A percentile compares a stretch with the other conserved stretches of the same genome.
Conservation (phyloP, 2,329 filamentous ascomycete species). For the Thermothelomyces thermophilus region DNA sequence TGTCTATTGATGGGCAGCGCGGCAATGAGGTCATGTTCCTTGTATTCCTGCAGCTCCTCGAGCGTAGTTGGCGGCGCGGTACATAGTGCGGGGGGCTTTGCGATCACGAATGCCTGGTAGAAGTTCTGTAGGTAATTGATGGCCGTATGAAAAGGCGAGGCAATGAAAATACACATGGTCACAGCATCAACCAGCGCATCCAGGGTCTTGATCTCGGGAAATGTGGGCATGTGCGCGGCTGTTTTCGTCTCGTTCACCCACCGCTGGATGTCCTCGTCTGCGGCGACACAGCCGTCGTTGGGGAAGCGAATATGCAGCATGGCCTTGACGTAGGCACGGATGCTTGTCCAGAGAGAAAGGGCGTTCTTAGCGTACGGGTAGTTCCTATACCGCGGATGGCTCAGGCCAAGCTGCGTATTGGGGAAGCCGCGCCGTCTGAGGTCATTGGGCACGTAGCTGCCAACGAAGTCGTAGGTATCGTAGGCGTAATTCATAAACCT, state of each 20-base stretch:
- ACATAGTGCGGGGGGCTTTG: conserved; percentile 38
- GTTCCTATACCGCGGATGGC: conserved; percentile 37
- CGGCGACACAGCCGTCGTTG: conserved; percentile 28
- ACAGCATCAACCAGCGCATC: conserved; percentile 38
- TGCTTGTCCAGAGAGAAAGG: conserved; percentile 37
- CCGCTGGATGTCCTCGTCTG: conserved; percentile 30
- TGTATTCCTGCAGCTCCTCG: conserved; percentile 28
- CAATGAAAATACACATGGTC: conserved; percentile 48
- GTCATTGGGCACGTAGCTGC: conserved; percentile 41
- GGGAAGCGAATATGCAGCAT: conserved; percentile 34
- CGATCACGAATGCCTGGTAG: conserved; percentile 42
- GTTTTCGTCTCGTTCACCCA: conserved; percentile 38
- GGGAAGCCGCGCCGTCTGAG: conserved; percentile 39
- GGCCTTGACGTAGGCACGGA: conserved; percentile 36
- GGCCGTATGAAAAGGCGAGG: conserved; percentile 43
- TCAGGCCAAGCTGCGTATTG: conserved; percentile 27
- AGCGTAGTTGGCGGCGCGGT: conserved; percentile 29
- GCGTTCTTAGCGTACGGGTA: conserved; percentile 44
- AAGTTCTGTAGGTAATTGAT: conserved; percentile 48
- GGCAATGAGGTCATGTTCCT: conserved; percentile 31
- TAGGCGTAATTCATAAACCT: conserved; percentile 36
- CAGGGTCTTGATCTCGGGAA: conserved; percentile 37
- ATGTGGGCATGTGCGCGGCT: conserved; percentile 35
- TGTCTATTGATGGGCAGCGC: conserved; percentile 38
- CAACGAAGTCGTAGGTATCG: conserved; percentile 38